Percentiles rank a stretch among this genome's conserved stretches.
These are phyloP conservation scores for Pelargonium myrrhifolium DNA, from an alignment of 441 rosid genomes.

Conservation along the genomic window DNA sequence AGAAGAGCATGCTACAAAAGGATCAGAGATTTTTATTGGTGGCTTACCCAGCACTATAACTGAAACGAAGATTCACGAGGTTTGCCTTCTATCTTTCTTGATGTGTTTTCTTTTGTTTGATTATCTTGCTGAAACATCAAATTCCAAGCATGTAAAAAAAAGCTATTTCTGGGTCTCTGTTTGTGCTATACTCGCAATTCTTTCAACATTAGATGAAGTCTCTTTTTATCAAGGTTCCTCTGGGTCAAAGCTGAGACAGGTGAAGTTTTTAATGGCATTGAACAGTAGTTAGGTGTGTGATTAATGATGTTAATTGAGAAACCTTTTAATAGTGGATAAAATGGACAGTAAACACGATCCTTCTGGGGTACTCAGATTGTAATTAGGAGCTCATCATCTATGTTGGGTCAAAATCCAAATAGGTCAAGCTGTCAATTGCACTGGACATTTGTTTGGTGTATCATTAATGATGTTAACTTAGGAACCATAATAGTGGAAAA, in stretches of 20 bases:
- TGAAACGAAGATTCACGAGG: conserved; percentile 13
- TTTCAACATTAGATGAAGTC: background rate
- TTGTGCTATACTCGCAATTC: background rate
- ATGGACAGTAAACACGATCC: too few relatives aligned
- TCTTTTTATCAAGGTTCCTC: background rate
- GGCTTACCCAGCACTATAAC: conserved; percentile 13
- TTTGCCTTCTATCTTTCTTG: conserved; percentile 4
- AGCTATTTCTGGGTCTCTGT: background rate
- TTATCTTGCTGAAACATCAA: background rate
- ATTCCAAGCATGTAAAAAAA: background rate
- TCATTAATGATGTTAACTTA: too few relatives aligned
- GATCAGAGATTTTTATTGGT: conserved; percentile 14
- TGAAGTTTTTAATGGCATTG: background rate
- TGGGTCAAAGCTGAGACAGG: background rate
- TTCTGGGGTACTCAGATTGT: too few relatives aligned
- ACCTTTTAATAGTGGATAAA: too few relatives aligned
- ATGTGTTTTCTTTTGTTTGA: background rate
- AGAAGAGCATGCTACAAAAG: conserved; percentile 12
- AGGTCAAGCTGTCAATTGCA: too few relatives aligned
- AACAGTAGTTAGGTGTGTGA: background rate
- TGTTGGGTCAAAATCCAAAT: too few relatives aligned
- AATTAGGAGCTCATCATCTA: too few relatives aligned
- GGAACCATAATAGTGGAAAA: too few relatives aligned
- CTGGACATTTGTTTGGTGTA: too few relatives aligned
- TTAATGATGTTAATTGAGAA: background rate